Evolutionary conservation across 192 early-diverging fungal genomes (phyloP).

Genomic region (Spizellomyces sp.): DNA sequence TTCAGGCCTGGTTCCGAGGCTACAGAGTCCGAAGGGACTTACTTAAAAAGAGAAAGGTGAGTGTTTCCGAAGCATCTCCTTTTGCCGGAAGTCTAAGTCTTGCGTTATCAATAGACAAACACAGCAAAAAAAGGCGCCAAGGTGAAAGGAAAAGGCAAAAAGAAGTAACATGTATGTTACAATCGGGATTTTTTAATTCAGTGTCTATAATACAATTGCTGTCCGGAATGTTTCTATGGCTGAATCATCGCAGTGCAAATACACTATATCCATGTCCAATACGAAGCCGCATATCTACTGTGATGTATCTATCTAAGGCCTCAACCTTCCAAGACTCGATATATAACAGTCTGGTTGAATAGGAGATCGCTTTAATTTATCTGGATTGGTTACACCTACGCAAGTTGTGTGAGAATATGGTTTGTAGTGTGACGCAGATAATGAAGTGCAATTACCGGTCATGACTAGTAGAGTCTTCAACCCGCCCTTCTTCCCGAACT

Average conservation of each 20-base stretch:
- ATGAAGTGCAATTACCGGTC: slow-evolving; percentile 60
- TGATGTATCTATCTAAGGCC: slow-evolving; percentile 1
- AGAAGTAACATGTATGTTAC: slow-evolving; percentile 14
- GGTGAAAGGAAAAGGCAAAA: slow-evolving; percentile 29
- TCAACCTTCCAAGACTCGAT: slow-evolving; percentile 43
- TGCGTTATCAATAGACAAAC: not conserved
- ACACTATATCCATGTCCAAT: too few relatives aligned
- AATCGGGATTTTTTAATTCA: not conserved
- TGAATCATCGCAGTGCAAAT: too few relatives aligned
- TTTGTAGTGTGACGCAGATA: too few relatives aligned
- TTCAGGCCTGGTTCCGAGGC: slow-evolving; percentile 53
- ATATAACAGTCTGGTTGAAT: slow-evolving; percentile 49
- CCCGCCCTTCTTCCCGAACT: slow-evolving; percentile 87
- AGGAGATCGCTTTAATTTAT: slow-evolving; percentile 20
- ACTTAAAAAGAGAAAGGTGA: slow-evolving; percentile 41
- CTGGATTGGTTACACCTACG: slow-evolving; percentile 41
- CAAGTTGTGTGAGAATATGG: not conserved
- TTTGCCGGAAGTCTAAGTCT: not conserved
- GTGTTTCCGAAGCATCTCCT: not conserved
- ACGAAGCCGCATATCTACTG: too few relatives aligned
- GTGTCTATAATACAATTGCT: not conserved
- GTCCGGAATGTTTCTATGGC: too few relatives aligned
- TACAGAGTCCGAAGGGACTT: slow-evolving; percentile 48
- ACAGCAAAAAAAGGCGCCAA: slow-evolving; percentile 25
- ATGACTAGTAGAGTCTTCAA: slow-evolving; percentile 87